Evolutionary conservation across 257 asterid genomes (phyloP).

Genomic region (Dorcoceras hygrometricum): DNA sequence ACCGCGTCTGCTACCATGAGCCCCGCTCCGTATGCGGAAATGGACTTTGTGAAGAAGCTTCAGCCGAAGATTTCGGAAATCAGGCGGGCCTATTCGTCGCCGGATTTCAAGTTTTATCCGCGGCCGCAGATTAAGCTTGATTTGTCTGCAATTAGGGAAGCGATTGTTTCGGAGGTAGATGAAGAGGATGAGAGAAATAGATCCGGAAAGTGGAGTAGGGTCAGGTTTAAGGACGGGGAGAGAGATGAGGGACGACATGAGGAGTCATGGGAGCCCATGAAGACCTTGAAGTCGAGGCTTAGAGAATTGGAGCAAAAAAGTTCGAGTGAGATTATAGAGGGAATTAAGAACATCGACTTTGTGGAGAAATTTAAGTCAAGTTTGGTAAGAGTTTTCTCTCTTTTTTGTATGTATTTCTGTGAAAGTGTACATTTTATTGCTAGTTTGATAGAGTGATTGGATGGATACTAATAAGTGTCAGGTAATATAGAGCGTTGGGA

Average conservation of each 20-base stretch:
- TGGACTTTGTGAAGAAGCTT: slow-evolving; percentile 77
- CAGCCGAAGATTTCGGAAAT: slow-evolving; percentile 75
- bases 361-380: slow-evolving; percentile 86
- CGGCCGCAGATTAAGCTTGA: slow-evolving; percentile 59
- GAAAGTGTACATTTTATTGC: not conserved
- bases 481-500: not conserved
- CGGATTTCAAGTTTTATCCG: slow-evolving; percentile 71
- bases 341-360: slow-evolving; percentile 86
- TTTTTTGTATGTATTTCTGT: slow-evolving; percentile 5
- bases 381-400: slow-evolving; percentile 53
- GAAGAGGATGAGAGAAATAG: slow-evolving; percentile 43
- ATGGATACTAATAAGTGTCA: slow-evolving; percentile 5
- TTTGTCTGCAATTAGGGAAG: slow-evolving; percentile 74
- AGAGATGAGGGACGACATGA: slow-evolving; percentile 64
- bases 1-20: slow-evolving; percentile 62
- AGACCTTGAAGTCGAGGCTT: slow-evolving; percentile 64
- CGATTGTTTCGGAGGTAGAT: slow-evolving; percentile 74
- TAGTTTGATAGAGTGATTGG: not conserved
- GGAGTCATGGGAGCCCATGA: slow-evolving; percentile 80
- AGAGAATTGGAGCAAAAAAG: slow-evolving; percentile 79
- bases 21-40: slow-evolving; percentile 63
- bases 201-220: slow-evolving; percentile 48
- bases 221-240: slow-evolving; percentile 53
- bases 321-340: slow-evolving; percentile 73
- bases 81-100: slow-evolving; percentile 82